Base-by-base conservation (phyloP, 768 basidiomycete species). In the Trametes coccinea region DNA sequence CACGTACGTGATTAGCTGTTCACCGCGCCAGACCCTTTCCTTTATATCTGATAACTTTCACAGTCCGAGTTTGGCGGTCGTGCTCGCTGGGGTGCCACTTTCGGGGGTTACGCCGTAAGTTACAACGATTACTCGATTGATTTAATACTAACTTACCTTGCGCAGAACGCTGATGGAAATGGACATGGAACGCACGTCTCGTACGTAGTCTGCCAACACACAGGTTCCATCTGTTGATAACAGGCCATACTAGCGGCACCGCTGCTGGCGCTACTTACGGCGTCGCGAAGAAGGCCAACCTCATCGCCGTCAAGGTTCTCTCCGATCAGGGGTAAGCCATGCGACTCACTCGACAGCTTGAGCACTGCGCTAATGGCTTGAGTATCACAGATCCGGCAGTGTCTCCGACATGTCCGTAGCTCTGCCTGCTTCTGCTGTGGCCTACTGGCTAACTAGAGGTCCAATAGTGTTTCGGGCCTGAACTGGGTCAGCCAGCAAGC, bases 241-340 rank as follows among this genome's bases (percentile, higher is more conserved):
- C 33, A 6, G 14, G 4, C 65, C 22, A 22, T 22, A 22, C 53
- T 63, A 73, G 77, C 31, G 78, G 76, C 17, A 76, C 73, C 49
- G 72, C 69, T 5, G 77, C 69, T 22, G 78, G 78, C 9, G 69
- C 60, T 7, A 66, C 64, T 30, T 78, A 64, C 30, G 72, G 71
- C 44, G 61, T 71, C 43, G 70, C 71, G 0, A 72, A 76, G 66
- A 57, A 50, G 14, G 77, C 74, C 1, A 70, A 60, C 44, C 53
- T 80, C 54, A 72, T 79, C 58, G 77, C 78, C 2, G 77, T 80
- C 56, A 80, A 80, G 63, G 79, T 80, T 17, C 70, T 79, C 56
- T 69, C 68, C 49, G 76, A 77, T 55, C 47, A 50, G 29, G 77
- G 77, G 71, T 76, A 55, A 11, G 71, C 61, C 13, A 2, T 17